These are phyloP conservation scores for Neoarthrinium moseri DNA, from an alignment of 2,329 filamentous ascomycete genomes.

Conservation along the genomic window DNA sequence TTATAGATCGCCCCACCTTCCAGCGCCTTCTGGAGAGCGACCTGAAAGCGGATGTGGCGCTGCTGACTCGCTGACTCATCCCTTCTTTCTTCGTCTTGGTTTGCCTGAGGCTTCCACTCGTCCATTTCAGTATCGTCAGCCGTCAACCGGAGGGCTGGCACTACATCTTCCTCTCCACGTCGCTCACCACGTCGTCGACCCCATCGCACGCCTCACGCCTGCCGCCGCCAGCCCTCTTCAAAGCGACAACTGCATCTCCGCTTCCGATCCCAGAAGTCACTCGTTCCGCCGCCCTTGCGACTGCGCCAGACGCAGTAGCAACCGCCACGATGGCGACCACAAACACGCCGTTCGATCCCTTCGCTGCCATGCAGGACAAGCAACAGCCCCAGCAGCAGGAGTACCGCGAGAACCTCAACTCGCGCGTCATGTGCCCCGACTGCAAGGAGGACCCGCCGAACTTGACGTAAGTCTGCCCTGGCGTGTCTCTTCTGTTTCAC, in stretches of 20 bases:
- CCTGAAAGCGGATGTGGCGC: neutral
- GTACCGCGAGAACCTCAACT: constrained; percentile 84
- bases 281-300: neutral
- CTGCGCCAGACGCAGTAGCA: neutral
- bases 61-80: constrained; percentile 6
- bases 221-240: neutral
- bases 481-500: neutral
- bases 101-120: constrained; percentile 2
- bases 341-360: constrained; percentile 40
- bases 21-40: neutral
- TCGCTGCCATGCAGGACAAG: constrained; percentile 33
- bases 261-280: neutral
- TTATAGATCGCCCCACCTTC: constrained; percentile 7
- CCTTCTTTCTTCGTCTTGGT: neutral
- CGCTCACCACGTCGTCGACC: neutral
- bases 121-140: constrained; percentile 4
- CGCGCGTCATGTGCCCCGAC: constrained; percentile 82
- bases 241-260: no score
- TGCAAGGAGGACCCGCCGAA: constrained; percentile 92
- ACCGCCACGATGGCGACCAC: neutral
- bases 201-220: neutral
- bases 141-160: neutral
- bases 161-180: neutral
- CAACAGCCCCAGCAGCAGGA: constrained; percentile 22
- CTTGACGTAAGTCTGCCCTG: constrained; percentile 37